Base-by-base conservation (phyloP, 306 rosid species). In the Malus fusca region DNA sequence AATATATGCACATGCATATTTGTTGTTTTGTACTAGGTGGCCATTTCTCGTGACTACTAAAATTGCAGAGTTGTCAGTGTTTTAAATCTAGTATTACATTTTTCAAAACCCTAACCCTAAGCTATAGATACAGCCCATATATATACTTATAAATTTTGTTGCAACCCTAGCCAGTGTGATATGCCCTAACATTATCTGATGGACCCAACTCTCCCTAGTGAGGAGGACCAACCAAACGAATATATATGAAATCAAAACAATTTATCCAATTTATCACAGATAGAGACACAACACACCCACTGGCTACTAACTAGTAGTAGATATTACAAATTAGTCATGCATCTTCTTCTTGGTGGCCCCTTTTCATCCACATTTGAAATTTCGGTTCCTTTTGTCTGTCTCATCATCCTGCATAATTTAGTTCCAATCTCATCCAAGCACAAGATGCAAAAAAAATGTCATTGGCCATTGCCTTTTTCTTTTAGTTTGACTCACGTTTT, bases 381-480 rank as follows among this genome's bases (percentile, higher is more conserved):
- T 35, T 35, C 8, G 7, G 37, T 33, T 35, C 40, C n/a, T 40
- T 3, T 64, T 71, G 83, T 80, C 76, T 71, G 48, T 59, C 84
- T 63, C 59, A 78, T 8, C 26, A 21, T 13, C 40, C 17, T 48
- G 17, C 55, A 48, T 4, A 58, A 59, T 68, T 55, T 75, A 22
- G 63, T 79, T 86, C 80, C 79, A 83, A 48, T 60, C 67, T 82
- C 66, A 81, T 71, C 73, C 26, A 28, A 35, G 48, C 77, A 76
- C 48, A 61, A 48, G 71, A 75, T 74, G 21, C 17, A 37, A 48
- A 48, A 40, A 48, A 15, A 14, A 0, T 0, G 1, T 78, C 71
- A 65, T 62, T 43, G 68, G 21, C 37, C 66, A 14, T 48, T 19
- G 28, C 26, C 62, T 56, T 22, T 48, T 48, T 48, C 8, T 48